phyloP scores from a whole-genome alignment of 441 rosid genomes.

The Eruca vesicaria region DNA sequence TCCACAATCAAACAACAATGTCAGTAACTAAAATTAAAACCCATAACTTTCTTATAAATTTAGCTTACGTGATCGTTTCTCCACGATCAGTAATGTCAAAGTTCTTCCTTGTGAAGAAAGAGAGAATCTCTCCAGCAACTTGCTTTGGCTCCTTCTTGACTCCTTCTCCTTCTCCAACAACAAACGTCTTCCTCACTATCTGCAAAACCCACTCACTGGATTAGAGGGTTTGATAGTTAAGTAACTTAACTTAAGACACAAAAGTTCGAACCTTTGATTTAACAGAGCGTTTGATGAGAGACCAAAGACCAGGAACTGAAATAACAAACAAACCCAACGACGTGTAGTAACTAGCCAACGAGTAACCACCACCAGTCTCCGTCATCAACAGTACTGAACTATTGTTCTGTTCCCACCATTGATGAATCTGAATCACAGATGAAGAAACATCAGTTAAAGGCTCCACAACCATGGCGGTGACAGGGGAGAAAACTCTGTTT shows the following conservation, averaged over 20 bases:
- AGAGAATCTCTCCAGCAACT: constrained; percentile 81
- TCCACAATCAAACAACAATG: background rate
- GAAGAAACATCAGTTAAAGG: constrained; percentile 24
- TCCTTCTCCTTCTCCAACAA: constrained; percentile 53
- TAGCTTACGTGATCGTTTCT: constrained; percentile 84
- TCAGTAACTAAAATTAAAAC: constrained; percentile 14
- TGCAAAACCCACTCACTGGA: constrained; percentile 25
- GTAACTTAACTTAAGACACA: background rate
- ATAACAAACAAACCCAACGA: constrained; percentile 87
- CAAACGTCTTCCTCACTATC: constrained; percentile 82
- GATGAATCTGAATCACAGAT: constrained; percentile 36
- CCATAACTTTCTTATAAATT: background rate
- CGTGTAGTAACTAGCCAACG: constrained; percentile 89
- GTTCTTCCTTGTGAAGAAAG: constrained; percentile 86
- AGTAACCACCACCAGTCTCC: constrained; percentile 71
- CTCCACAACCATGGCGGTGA: constrained; percentile 23
- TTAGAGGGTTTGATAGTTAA: background rate
- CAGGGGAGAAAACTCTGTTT: constrained; percentile 26
- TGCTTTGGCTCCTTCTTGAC: constrained; percentile 56
- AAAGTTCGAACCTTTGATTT: constrained; percentile 74
- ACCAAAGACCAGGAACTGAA: constrained; percentile 97
- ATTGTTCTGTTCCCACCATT: constrained; percentile 35
- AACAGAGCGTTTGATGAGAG: constrained; percentile 95
- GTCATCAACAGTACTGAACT: constrained; percentile 48
- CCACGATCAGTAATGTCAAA: constrained; percentile 77